phyloP scores from a whole-genome alignment of 1,139 yeast species.

The Sugiyamaella pinicola region DNA sequence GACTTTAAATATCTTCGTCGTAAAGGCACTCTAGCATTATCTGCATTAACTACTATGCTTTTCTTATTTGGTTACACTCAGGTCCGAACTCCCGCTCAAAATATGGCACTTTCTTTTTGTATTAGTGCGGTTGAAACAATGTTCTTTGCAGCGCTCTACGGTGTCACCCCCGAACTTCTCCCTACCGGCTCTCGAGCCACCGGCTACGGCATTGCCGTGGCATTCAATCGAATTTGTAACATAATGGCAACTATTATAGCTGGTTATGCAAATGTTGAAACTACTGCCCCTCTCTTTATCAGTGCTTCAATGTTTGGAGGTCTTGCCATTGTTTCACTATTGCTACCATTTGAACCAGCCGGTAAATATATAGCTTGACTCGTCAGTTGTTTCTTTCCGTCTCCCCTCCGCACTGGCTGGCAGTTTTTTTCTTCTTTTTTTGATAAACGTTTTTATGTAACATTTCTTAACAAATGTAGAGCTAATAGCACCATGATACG shows the following conservation, averaged over 20 bases:
- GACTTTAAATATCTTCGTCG: constrained; percentile 54
- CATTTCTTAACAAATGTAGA: too few species aligned
- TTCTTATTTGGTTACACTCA: constrained; percentile 61
- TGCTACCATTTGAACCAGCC: constrained; percentile 53
- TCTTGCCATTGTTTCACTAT: constrained; percentile 48
- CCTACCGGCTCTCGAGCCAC: constrained; percentile 62
- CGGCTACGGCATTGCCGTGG: constrained; percentile 55
- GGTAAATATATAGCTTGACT: constrained; percentile 23
- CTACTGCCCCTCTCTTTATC: constrained; percentile 58
- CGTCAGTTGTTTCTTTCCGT: not conserved
- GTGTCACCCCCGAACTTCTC: constrained; percentile 61
- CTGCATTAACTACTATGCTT: constrained; percentile 57
- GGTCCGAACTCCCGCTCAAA: constrained; percentile 51
- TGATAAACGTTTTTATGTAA: too few species aligned
- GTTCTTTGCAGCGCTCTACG: constrained; percentile 57
- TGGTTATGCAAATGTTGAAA: constrained; percentile 48
- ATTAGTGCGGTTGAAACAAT: constrained; percentile 55
- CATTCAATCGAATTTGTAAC: constrained; percentile 53
- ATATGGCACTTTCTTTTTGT: constrained; percentile 55
- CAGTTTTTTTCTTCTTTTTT: too few species aligned
- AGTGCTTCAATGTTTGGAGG: constrained; percentile 56
- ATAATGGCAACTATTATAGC: constrained; percentile 56
- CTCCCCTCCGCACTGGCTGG: too few species aligned
- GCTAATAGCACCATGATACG: too few species aligned
- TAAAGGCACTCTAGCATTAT: constrained; percentile 58